Evolutionary conservation across 169 alveolate genomes (phyloP), one percentile per base, ranked within the genome.

Genomic region (Condylostoma magnum): DNA sequence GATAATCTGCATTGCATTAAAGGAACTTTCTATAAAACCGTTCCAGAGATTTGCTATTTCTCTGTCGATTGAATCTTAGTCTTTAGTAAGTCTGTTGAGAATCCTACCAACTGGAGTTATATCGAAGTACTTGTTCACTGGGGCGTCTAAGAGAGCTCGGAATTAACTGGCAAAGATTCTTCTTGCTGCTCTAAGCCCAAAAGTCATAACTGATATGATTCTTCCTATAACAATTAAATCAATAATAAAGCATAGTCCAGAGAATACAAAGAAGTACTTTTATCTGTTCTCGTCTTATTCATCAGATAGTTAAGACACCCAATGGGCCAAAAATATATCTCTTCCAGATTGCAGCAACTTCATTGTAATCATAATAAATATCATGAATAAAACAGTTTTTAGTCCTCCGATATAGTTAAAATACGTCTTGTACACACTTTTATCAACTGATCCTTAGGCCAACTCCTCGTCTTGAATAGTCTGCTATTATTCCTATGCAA

Each of bases 21-120:
- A n/a, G n/a, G n/a, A n/a, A n/a, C n/a, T n/a, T n/a, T n/a, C n/a
- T n/a, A n/a, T n/a, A n/a, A n/a, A n/a, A n/a, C n/a, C n/a, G n/a
- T n/a, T n/a, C n/a, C n/a, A n/a, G n/a, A n/a, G n/a, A n/a, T n/a
- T n/a, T n/a, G 15, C 48, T 8, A 41, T 8, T 10, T 41, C 48
- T 41, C 48, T 15, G 28, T 67, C 76, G 28, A 67, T 67, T 0
- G 22, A 69, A 56, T 80, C 77, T 67, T 73, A 76, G 53, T 80
- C 87, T 22, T 60, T 67, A 33, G 81, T 55, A 20, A 80, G 67
- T 38, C 87, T 47, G 47, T 80, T 80, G 18, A 80, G 50, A 36
- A 69, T 69, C 65, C 79, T 79, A 4, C 87, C 87, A 12, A 69
- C 50, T 20, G 87, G 87, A 1, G 79, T 78, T 6, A 80, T 69